A percentile compares a stretch with the other conserved stretches of the same genome.
phyloP scores from a whole-genome alignment of 495 filamentous ascomycete genomes.

The Daldinia childiae region DNA sequence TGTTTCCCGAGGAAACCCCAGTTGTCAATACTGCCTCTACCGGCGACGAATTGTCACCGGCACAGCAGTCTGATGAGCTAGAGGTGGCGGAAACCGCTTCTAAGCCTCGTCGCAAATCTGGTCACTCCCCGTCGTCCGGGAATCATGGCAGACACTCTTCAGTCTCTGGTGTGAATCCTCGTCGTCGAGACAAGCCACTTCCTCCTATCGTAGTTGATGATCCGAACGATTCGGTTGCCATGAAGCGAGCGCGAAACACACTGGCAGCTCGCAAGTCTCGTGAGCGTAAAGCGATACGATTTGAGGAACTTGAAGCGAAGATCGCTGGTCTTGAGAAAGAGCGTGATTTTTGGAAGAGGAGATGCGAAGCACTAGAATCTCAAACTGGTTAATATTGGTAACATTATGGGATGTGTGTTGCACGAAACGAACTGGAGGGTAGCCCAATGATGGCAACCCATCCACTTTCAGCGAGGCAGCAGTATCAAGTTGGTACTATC shows the following conservation, averaged over 20 bases:
- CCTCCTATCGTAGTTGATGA: conserved; percentile 82
- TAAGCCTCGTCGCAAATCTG: conserved; percentile 54
- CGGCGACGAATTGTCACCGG: conserved; percentile 54
- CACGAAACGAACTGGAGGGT: conserved; percentile 38
- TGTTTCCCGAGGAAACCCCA: conserved; percentile 69
- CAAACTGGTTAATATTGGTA: conserved; percentile 27
- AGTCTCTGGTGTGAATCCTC: conserved; percentile 73
- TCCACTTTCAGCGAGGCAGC: conserved; percentile 38
- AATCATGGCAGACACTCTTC: conserved; percentile 67
- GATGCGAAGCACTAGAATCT: conserved; percentile 52
- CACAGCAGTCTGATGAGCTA: conserved; percentile 53
- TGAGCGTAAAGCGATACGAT: conserved; percentile 76
- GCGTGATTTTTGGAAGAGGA: conserved; percentile 67
- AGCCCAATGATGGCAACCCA: conserved; percentile 23
- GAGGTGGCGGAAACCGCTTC: conserved; percentile 49
- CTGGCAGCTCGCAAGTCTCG: conserved; percentile 95
- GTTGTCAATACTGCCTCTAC: conserved; percentile 31
- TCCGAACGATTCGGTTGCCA: conserved; percentile 71
- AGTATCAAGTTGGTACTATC: conserved; percentile 49
- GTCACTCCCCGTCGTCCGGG: conserved; percentile 54
- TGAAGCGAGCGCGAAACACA: conserved; percentile 96
- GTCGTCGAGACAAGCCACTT: conserved; percentile 79
- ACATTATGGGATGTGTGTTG: conserved; percentile 21
- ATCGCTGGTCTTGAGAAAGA: conserved; percentile 61
- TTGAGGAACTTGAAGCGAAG: conserved; percentile 68